Conservation (phyloP, 2,329 filamentous ascomycete genomes). For the Myriosclerotinia duriaeana region DNA sequence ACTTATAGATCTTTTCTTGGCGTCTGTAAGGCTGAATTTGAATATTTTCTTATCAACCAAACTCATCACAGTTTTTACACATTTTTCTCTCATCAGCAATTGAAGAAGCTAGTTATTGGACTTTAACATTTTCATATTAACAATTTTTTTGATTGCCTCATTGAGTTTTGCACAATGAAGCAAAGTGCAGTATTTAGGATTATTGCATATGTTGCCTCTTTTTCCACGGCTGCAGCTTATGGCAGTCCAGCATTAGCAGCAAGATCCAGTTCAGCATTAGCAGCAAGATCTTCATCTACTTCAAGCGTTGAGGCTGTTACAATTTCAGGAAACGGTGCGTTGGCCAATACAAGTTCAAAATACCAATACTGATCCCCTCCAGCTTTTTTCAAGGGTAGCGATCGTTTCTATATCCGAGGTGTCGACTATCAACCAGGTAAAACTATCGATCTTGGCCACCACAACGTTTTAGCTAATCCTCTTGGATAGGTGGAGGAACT, state of each 20-base stretch:
- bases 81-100: not conserved
- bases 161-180: slow-evolving; percentile 23
- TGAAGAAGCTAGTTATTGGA: not conserved
- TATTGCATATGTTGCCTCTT: slow-evolving; percentile 13
- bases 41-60: slow-evolving; percentile 11
- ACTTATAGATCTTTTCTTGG: slow-evolving; percentile 19
- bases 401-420: slow-evolving; percentile 57
- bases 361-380: not conserved
- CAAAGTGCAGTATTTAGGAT: slow-evolving; percentile 11
- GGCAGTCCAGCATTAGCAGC: slow-evolving; percentile 27
- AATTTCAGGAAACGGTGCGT: slow-evolving; percentile 36
- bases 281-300: slow-evolving; percentile 31
- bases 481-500: slow-evolving; percentile 28
- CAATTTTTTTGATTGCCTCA: not conserved
- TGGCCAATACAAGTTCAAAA: not conserved
- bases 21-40: slow-evolving; percentile 14
- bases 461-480: not conserved
- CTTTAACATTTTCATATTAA: not conserved
- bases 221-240: slow-evolving; percentile 23
- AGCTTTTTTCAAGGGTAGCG: slow-evolving; percentile 40
- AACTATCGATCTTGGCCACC: not conserved
- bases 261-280: slow-evolving; percentile 32
- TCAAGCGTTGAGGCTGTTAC: slow-evolving; percentile 30
- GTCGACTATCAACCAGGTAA: slow-evolving; percentile 61
- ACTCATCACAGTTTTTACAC: not conserved